These are phyloP conservation scores for Scheffersomyces segobiensis DNA, from an alignment of 1,139 yeast genomes.

Conservation along the genomic window DNA sequence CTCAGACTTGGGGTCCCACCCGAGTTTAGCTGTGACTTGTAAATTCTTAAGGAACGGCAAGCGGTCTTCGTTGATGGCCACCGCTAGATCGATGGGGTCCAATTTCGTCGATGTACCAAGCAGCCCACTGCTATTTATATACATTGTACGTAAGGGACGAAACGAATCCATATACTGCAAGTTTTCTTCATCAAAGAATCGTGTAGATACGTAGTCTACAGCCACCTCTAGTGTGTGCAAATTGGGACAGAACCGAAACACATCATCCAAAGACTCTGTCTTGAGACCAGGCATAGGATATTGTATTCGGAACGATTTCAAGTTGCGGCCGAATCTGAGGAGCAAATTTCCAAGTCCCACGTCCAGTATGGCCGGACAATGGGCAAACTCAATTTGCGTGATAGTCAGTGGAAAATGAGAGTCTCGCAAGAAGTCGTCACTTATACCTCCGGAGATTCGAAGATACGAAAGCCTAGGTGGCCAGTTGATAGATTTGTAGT, in stretches of 20 bases:
- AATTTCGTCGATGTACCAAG: constrained; percentile 81
- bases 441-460: constrained; percentile 85
- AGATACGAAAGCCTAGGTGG: constrained; percentile 73
- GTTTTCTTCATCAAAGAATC: constrained; percentile 61
- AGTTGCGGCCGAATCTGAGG: constrained; percentile 61
- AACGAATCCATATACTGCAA: constrained; percentile 37
- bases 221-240: constrained; percentile 62
- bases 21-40: constrained; percentile 71
- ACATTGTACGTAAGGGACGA: constrained; percentile 65
- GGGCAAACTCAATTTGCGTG: constrained; percentile 73
- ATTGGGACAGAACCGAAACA: constrained; percentile 76
- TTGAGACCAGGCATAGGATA: constrained; percentile 88
- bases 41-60: constrained; percentile 66
- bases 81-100: constrained; percentile 84
- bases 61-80: constrained; percentile 78
- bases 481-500: constrained; percentile 54
- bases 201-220: constrained; percentile 78
- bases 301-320: constrained; percentile 63
- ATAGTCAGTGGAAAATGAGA: constrained; percentile 74
- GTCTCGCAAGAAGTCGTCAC: constrained; percentile 70
- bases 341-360: constrained; percentile 62
- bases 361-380: constrained; percentile 76
- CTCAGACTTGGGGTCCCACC: constrained; percentile 82
- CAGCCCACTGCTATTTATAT: constrained; percentile 84
- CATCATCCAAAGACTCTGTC: constrained; percentile 68